Percentiles rank a stretch among this genome's conserved stretches.
Conservation (phyloP, 306 rosid genomes). For the Prunus persica region Prunus_persica_NCBIv2 NC_034014.1:19853001-19853500, state of each 20-base stretch:
- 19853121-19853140: no score
- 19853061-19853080: neutral
- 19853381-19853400: neutral
- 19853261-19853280: no score
- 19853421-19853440: neutral
- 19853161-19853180: no score
- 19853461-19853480: no score
- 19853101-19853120: accelerated
- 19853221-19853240: no score
- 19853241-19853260: no score
- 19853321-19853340: neutral
- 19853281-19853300: neutral
- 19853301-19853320: neutral
- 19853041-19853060: neutral
- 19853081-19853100: no score
- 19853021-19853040: neutral
- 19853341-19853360: neutral
- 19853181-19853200: no score
- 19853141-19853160: no score
- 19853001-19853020: neutral
- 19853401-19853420: conserved; percentile 13
- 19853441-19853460: neutral
- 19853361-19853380: neutral
- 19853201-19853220: accelerated
- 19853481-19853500: no score